Base-by-base conservation (phyloP, 139 green algal species). In the Coccomyxa sp. region DNA sequence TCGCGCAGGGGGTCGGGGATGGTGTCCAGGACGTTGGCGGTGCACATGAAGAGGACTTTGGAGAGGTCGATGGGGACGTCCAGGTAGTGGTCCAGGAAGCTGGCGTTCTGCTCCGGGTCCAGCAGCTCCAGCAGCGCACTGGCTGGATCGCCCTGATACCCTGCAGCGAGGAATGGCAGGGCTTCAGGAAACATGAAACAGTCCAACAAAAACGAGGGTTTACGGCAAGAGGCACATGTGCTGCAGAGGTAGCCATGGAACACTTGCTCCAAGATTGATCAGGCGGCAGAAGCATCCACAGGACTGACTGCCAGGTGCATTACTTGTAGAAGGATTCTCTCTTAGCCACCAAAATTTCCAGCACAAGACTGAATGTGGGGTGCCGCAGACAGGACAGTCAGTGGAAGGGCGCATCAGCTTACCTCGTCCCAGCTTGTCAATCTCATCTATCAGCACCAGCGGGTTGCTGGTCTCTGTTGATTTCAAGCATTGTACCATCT, bases 401-500 rank as follows among this genome's bases (percentile, higher is more conserved):
- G 2, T 3, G 64, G 50, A 10, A 22, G 38, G 8, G 58, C 9
- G 54, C 34, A 7, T 33, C 18, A 39, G 6, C 35, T 24, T 35
- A 90, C 86, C 87, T 88, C 86, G 78, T 14, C 90, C 89, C 31
- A 97, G 82, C 89, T 99, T 99, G 88, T 99, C 95, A 24, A 99
- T 97, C 83, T 99, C 96, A 80, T 99, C 96, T 70, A 99, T 98
- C 1, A 99, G 88, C 41, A 99, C 91, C 72, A 99, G 88, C 8
- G 96, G 96, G 82, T 99, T 99, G 82, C 55, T 85, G 29, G 88
- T 92, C 6, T 78, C 82, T 24, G 90, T 95, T 77, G 80, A 81
- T 87, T 99, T 98, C 58, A 99, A 81, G 88, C 94, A 98, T 87
- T 99, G 96, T 58, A 98, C 95, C 84, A 99, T 90, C 85, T 99